Percentiles rank a stretch among this genome's conserved stretches.
Evolutionary conservation across 495 filamentous ascomycete genomes (phyloP).

Genomic region (Neurospora sp.): DNA sequence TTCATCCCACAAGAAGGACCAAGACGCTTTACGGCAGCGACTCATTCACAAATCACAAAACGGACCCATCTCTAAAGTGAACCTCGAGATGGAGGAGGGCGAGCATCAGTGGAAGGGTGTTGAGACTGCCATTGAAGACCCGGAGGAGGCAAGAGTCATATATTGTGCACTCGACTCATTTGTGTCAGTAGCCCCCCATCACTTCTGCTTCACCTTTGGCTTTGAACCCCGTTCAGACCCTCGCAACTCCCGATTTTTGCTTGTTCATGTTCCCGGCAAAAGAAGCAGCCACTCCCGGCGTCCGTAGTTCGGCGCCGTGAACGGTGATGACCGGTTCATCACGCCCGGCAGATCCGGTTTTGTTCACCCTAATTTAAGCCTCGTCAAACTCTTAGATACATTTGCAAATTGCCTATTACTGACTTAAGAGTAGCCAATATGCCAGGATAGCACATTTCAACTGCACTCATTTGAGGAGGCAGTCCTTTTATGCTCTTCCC

Average conservation of each 20-base stretch:
- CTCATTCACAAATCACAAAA: neutral
- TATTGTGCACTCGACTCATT: slow-evolving; percentile 77
- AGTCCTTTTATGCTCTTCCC: slow-evolving; percentile 86
- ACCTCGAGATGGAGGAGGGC: slow-evolving; percentile 15
- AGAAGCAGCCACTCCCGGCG: neutral
- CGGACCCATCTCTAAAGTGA: neutral
- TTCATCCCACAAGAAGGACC: neutral
- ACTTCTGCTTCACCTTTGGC: neutral
- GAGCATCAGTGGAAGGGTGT: slow-evolving; percentile 43
- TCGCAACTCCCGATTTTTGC: neutral
- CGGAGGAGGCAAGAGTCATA: slow-evolving; percentile 65
- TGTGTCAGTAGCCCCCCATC: slow-evolving; percentile 45
- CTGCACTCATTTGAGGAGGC: slow-evolving; percentile 77
- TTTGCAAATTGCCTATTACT: neutral
- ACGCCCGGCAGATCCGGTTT: neutral
- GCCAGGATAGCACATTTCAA: slow-evolving; percentile 72
- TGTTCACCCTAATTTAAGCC: neutral
- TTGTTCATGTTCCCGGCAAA: neutral
- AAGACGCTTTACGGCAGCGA: neutral
- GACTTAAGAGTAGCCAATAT: slow-evolving; percentile 55
- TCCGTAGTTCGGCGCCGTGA: neutral
- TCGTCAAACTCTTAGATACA: neutral
- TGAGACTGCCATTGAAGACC: slow-evolving; percentile 54
- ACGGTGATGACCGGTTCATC: neutral
- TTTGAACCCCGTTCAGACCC: neutral